These are phyloP conservation scores for fission yeast (Schizosaccharomyces pombe) DNA, from an alignment of 805 yeast genomes.

Conservation along the genomic window DNA sequence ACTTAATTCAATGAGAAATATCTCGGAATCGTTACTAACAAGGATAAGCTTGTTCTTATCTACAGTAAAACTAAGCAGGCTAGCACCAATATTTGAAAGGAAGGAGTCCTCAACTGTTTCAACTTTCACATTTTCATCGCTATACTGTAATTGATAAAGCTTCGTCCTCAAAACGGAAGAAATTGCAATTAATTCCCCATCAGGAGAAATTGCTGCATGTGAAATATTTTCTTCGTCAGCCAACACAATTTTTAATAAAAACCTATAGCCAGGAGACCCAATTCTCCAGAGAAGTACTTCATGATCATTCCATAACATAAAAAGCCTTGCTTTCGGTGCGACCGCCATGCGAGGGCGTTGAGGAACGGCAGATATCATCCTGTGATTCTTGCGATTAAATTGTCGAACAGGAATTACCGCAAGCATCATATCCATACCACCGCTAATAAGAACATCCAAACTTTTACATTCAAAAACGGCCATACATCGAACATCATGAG, in stretches of 20 bases:
- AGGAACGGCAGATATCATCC: conserved; percentile 38
- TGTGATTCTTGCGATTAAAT: conserved; percentile 47
- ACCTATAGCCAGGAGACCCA: conserved; percentile 9
- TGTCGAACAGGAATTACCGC: conserved; percentile 32
- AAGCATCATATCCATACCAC: conserved; percentile 57
- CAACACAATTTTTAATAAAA: conserved; percentile 20
- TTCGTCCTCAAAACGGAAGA: conserved; percentile 46
- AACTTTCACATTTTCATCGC: conserved; percentile 18
- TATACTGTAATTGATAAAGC: conserved; percentile 33
- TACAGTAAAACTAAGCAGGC: conserved; percentile 23
- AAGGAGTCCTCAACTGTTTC: conserved; percentile 27
- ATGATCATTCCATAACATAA: conserved; percentile 66
- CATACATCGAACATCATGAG: conserved; percentile 22
- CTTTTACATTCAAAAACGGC: conserved; percentile 19
- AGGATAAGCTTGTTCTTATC: conserved; percentile 23
- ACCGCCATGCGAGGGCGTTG: conserved; percentile 34
- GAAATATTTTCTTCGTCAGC: conserved; percentile 65
- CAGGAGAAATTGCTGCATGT: conserved; percentile 37
- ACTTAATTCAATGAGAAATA: conserved; percentile 21
- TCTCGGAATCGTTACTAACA: conserved; percentile 38
- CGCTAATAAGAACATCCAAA: conserved; percentile 39
- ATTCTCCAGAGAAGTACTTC: conserved; percentile 60
- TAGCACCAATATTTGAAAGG: conserved; percentile 28
- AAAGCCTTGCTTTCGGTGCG: conserved; percentile 25
- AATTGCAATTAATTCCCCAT: conserved; percentile 45